phyloP scores from a whole-genome alignment of 2,329 filamentous ascomycete genomes.

The Leptographium wingfieldii region DNA sequence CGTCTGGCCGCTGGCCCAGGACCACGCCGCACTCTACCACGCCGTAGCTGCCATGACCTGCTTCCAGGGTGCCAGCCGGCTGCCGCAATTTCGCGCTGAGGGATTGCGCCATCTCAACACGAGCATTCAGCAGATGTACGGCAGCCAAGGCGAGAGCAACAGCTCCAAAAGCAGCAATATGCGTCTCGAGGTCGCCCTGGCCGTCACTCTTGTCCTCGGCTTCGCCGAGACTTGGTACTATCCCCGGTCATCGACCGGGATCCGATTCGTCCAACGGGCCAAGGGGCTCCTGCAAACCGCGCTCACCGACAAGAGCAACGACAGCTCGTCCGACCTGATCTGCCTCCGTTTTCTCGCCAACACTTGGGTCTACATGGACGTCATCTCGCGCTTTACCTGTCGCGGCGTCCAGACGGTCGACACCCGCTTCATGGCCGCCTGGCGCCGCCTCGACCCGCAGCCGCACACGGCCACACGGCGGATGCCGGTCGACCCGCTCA shows the following conservation, averaged over 20 bases:
- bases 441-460: neutral
- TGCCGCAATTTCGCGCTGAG: neutral
- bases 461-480: neutral
- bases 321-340: neutral
- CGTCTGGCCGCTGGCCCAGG: conserved; percentile 4
- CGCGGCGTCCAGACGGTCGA: neutral
- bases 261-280: conserved; percentile 1
- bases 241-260: conserved; percentile 2
- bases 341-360: neutral
- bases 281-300: neutral
- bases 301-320: neutral
- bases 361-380: conserved; percentile 7
- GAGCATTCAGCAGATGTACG: conserved; percentile 2
- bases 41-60: conserved; percentile 6
- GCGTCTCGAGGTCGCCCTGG: neutral
- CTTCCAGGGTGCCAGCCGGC: conserved; percentile 2
- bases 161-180: too few relatives aligned
- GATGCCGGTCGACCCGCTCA: neutral
- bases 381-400: conserved; percentile 5
- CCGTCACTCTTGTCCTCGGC: neutral
- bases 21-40: conserved; percentile 1
- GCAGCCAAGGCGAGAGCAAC: too few relatives aligned
- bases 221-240: conserved; percentile 6
- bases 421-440: neutral
- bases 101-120: conserved; percentile 1